Evolutionary conservation across 2,329 filamentous ascomycete genomes (phyloP), one percentile per base, ranked within the genome.

Genomic region (Verticillium isaacii): DNA sequence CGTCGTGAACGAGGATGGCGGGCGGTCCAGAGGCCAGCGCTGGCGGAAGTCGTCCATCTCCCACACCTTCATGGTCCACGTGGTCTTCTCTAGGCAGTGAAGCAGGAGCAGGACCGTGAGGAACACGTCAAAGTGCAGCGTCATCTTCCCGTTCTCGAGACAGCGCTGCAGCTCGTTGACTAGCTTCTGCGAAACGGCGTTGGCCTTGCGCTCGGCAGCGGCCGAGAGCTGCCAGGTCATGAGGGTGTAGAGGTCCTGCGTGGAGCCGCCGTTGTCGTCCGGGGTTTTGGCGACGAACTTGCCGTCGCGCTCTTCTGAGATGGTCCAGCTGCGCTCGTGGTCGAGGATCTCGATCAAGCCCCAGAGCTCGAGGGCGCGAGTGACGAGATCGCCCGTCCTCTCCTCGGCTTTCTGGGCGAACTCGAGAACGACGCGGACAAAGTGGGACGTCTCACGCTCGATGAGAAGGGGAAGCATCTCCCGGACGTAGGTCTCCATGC

Each of bases 11-110:
- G 78, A 77, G 58, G 77, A 74, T 0, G 86, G 86, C 8, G 82
- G 81, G 41, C 77, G 73, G 68, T 86, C 84, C 3, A 89, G 76
- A 4, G 87, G 87, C 86, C 86, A 89, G 54, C 81, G 80, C 0
- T 80, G 79, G 2, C 83, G 80, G 32, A 88, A 79, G 58, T 83
- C 82, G 61, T 85, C 81, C 69, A 88, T 84, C 67, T 88, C 85
- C 85, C 86, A 89, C 2, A 84, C 85, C 65, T 88, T 87, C 74
- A 89, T 89, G 1, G 85, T 83, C 87, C 86, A 89, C 0, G 86
- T 89, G 0, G 85, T 86, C 74, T 89, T 89, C 69, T 89, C 87
- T 15, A 89, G 78, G 66, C 85, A 88, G 68, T 87, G 88, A 57
- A 89, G 80, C 64, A 89, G 82, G 60, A 89, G 82, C 61, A 89